phyloP scores from a whole-genome alignment of 2,329 filamentous ascomycete species.

The Colletotrichum salicis region DNA sequence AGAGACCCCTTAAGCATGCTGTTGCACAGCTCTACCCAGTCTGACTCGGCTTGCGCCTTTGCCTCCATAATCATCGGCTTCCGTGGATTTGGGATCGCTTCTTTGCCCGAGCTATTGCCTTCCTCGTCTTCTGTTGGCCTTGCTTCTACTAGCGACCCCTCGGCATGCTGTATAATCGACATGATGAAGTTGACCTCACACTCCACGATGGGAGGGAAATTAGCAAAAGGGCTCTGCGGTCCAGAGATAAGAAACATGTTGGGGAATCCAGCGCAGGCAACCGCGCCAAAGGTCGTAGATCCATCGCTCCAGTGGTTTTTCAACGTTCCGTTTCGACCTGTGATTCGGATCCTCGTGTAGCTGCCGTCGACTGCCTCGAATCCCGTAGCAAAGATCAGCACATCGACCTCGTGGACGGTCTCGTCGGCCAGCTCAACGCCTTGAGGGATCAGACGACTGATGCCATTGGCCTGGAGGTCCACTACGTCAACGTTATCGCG shows the following conservation, averaged over 20 bases:
- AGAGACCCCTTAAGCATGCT: not conserved
- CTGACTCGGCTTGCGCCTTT: not conserved
- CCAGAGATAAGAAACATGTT: not conserved
- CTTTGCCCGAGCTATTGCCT: not conserved
- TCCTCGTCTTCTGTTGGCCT: not conserved
- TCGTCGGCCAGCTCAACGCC: not conserved
- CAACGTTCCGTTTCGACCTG: not conserved
- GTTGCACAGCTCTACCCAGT: not conserved
- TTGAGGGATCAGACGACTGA: not conserved
- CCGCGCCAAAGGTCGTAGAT: not conserved
- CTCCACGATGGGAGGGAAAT: not conserved
- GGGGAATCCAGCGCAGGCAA: not conserved
- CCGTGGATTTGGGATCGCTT: not conserved
- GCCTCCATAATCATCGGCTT: not conserved
- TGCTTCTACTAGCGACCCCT: fast-evolving
- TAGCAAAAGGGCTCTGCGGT: not conserved
- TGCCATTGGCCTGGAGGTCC: not conserved
- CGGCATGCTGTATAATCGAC: not conserved
- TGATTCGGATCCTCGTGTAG: not conserved
- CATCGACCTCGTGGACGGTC: not conserved
- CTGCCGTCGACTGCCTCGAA: not conserved
- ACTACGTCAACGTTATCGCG: not conserved
- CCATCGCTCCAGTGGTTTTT: not conserved
- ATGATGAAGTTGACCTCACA: not conserved
- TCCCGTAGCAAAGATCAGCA: not conserved